These are phyloP conservation scores for Micractinium sp. DNA, from an alignment of 139 green algal species.

Conservation along the genomic window DNA sequence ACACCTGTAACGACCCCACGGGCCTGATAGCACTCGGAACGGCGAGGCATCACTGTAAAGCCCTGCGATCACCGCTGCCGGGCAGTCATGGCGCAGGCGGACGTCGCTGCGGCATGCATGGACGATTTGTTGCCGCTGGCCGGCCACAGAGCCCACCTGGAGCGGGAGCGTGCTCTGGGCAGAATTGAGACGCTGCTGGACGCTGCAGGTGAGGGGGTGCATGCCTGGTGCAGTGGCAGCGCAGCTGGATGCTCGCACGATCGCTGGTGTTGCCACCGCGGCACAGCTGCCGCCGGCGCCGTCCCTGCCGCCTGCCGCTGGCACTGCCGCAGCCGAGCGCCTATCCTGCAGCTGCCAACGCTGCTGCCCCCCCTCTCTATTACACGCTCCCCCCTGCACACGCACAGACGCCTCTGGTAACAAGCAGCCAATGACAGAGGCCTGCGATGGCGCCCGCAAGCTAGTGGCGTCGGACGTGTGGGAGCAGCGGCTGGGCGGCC, in stretches of 20 bases:
- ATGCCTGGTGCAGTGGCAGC: not conserved
- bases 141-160: constrained; percentile 38
- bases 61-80: no score
- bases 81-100: not conserved
- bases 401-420: not conserved
- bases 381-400: not conserved
- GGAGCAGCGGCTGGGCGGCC: constrained; percentile 59
- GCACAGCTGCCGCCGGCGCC: not conserved
- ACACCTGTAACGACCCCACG: no score
- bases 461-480: constrained; percentile 50
- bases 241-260: not conserved
- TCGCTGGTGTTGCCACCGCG: not conserved
- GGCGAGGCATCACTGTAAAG: no score
- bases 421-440: not conserved
- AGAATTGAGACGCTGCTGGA: constrained; percentile 31
- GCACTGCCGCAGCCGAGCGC: not conserved
- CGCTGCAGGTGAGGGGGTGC: not conserved
- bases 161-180: constrained; percentile 55
- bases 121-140: constrained; percentile 13
- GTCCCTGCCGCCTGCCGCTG: not conserved
- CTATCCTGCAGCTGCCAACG: not conserved
- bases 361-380: not conserved
- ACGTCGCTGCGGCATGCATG: not conserved
- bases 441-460: constrained; percentile 6
- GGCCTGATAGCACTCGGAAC: no score